These are phyloP conservation scores for Pestalotiopsis sp. DNA, from an alignment of 2,329 filamentous ascomycete genomes.

Conservation along the genomic window DNA sequence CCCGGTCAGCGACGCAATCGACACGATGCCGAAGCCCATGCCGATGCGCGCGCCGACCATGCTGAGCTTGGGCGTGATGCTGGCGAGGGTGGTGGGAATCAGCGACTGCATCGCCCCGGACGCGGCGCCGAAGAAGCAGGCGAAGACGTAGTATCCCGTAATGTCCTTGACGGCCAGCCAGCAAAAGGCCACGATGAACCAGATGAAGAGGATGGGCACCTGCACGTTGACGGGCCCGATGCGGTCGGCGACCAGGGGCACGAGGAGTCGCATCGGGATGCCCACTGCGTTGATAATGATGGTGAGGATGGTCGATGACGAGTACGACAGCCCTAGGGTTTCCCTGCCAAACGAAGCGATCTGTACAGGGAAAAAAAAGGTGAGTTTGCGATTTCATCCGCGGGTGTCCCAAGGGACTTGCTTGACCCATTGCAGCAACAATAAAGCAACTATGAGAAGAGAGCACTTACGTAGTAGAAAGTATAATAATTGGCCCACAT, in stretches of 20 bases:
- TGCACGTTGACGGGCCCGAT: constrained; percentile 38
- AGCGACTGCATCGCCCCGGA: constrained; percentile 40
- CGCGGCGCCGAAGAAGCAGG: constrained; percentile 31
- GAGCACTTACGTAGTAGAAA: constrained; percentile 39
- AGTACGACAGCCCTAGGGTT: constrained; percentile 33
- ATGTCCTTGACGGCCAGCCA: constrained; percentile 37
- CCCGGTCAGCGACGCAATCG: constrained; percentile 37
- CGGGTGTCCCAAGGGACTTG: constrained; percentile 25
- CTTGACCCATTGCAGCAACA: background rate
- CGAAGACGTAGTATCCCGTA: constrained; percentile 36
- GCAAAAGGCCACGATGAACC: constrained; percentile 32
- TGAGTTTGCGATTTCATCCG: constrained; percentile 29
- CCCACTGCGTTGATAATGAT: constrained; percentile 41
- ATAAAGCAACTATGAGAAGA: background rate
- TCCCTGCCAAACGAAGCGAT: constrained; percentile 35
- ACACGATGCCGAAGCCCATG: constrained; percentile 40
- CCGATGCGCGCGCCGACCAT: constrained; percentile 40
- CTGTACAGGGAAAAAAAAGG: constrained; percentile 13
- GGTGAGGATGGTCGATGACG: constrained; percentile 33
- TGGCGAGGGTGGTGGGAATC: constrained; percentile 38
- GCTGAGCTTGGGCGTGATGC: constrained; percentile 38
- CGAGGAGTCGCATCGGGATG: constrained; percentile 35
- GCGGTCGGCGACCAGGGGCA: constrained; percentile 36
- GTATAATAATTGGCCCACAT: constrained; percentile 43
- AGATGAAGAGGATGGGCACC: constrained; percentile 25